Percentiles rank a stretch among this genome's conserved stretches.
These are phyloP conservation scores for Collybia sp. DNA, from an alignment of 768 basidiomycete species.

Conservation along the genomic window DNA sequence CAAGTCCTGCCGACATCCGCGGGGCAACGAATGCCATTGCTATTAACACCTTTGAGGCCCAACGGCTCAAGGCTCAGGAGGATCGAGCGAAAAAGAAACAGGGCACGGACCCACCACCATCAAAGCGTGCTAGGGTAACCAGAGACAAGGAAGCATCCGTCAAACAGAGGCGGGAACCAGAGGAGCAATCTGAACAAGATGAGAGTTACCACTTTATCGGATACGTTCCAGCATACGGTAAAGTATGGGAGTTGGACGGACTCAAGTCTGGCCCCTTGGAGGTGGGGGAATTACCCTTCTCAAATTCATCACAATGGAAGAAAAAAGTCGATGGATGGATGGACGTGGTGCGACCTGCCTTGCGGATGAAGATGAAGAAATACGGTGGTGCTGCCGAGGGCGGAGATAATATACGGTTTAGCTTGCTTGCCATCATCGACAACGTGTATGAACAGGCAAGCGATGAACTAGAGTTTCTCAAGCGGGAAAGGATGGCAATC, in stretches of 20 bases:
- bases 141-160: conserved; percentile 16
- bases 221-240: conserved; percentile 56
- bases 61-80: conserved; percentile 25
- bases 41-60: conserved; percentile 35
- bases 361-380: conserved; percentile 58
- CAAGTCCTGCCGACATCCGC: conserved; percentile 54
- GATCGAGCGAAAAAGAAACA: conserved; percentile 15
- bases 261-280: conserved; percentile 59
- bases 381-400: conserved; percentile 42
- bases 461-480: conserved; percentile 51
- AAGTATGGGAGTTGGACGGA: conserved; percentile 71
- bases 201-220: conserved; percentile 64
- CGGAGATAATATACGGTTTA: conserved; percentile 49
- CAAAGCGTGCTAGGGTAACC: conserved; percentile 28
- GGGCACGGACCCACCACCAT: conserved; percentile 26
- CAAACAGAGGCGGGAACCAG: conserved; percentile 11
- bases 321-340: conserved; percentile 35
- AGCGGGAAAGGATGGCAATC: conserved; percentile 37
- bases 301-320: conserved; percentile 7
- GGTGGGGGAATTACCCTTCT: conserved; percentile 47
- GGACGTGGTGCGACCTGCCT: conserved; percentile 55
- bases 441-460: conserved; percentile 40
- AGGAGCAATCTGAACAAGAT: conserved; percentile 25
- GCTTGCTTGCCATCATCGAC: conserved; percentile 57
- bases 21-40: conserved; percentile 45